phyloP scores from a whole-genome alignment of 768 basidiomycete species.

The Mrakia frigida region DNA sequence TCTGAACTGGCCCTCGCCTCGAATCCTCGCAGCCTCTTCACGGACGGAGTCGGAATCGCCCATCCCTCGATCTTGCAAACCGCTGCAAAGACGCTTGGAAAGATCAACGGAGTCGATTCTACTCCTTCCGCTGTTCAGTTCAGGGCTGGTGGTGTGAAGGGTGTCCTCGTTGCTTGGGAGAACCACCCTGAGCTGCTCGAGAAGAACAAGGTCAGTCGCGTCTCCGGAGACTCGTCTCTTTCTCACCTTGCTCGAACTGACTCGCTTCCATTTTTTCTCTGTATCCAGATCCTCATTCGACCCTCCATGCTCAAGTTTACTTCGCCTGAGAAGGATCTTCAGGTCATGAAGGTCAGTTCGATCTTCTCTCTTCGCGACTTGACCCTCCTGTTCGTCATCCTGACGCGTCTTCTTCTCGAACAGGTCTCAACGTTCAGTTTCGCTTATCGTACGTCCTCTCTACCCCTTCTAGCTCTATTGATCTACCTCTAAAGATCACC shows the following conservation, averaged over 20 bases:
- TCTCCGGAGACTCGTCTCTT: no score
- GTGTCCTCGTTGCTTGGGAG: conserved; percentile 35
- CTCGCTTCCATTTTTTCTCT: no score
- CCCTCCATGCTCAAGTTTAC: conserved; percentile 41
- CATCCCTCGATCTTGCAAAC: conserved; percentile 36
- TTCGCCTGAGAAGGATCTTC: conserved; percentile 37
- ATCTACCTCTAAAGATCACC: no score
- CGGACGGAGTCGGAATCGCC: conserved; percentile 43
- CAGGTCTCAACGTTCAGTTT: conserved; percentile 41
- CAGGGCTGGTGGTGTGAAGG: conserved; percentile 43
- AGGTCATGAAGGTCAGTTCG: conserved; percentile 41
- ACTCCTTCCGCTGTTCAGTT: conserved; percentile 42
- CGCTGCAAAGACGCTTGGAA: conserved; percentile 39
- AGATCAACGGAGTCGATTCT: conserved; percentile 36
- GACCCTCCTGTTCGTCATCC: neutral
- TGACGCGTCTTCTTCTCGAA: neutral
- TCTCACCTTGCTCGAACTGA: no score
- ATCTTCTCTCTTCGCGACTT: neutral
- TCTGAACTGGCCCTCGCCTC: neutral
- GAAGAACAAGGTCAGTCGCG: neutral
- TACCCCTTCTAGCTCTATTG: no score
- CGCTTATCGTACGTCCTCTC: no score
- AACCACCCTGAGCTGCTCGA: conserved; percentile 25
- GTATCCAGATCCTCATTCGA: conserved; percentile 38
- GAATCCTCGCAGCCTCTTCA: conserved; percentile 34